Evolutionary conservation across 2,329 filamentous ascomycete species (phyloP).

Genomic region (Pseudopyricularia cyperi): DNA sequence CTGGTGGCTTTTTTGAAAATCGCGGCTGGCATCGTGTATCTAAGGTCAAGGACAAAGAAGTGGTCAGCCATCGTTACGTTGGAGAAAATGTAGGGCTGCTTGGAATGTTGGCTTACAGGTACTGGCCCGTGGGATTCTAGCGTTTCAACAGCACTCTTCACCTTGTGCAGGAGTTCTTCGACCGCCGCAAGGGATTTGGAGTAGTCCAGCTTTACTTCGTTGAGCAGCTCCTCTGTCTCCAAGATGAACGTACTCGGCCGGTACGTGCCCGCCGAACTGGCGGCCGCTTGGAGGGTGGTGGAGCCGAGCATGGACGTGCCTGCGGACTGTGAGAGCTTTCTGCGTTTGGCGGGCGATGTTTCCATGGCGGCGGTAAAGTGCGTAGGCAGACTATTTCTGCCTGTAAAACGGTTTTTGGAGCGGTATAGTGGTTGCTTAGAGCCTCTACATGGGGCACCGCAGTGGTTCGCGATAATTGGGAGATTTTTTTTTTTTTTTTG

Average conservation of each 20-base stretch:
- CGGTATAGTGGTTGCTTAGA: neutral
- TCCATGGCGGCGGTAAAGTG: neutral
- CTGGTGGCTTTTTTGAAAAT: constrained; percentile 52
- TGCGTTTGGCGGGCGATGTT: constrained; percentile 2
- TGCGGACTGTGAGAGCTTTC: constrained; percentile 1
- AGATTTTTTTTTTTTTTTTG: constrained; percentile 1
- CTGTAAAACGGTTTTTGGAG: neutral
- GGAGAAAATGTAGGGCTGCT: neutral
- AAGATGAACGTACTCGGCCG: constrained; percentile 40
- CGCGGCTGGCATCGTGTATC: constrained; percentile 55
- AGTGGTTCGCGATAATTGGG: neutral
- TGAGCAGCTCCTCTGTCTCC: constrained; percentile 46
- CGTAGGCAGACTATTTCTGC: neutral
- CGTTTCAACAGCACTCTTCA: constrained; percentile 40
- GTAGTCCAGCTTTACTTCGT: constrained; percentile 40
- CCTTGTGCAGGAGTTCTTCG: constrained; percentile 33
- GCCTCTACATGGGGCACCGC: neutral
- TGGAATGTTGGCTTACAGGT: constrained; percentile 26
- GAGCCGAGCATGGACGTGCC: neutral
- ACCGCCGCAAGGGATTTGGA: constrained; percentile 31
- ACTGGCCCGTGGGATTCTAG: constrained; percentile 34
- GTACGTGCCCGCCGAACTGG: constrained; percentile 16
- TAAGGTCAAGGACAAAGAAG: constrained; percentile 17
- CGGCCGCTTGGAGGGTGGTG: constrained; percentile 12
- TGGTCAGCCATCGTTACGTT: neutral